Evolutionary conservation across 768 basidiomycete species (phyloP).

Genomic region (Collybia sp.): DNA sequence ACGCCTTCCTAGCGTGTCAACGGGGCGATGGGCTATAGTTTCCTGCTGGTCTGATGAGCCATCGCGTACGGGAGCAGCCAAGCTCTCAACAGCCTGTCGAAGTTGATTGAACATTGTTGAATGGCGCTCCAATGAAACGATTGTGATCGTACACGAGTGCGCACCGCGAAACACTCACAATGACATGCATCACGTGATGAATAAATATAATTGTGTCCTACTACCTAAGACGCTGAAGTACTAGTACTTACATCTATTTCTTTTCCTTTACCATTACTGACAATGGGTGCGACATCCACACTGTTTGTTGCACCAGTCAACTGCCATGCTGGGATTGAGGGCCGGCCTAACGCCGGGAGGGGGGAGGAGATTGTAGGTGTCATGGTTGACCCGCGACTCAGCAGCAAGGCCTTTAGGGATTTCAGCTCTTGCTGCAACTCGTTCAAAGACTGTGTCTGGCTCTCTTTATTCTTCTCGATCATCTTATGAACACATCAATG

Average conservation of each 20-base stretch:
- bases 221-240: too few species aligned
- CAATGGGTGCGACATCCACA: slow-evolving; percentile 9
- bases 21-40: slow-evolving; percentile 29
- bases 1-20: slow-evolving; percentile 18
- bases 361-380: slow-evolving; percentile 47
- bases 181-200: too few species aligned
- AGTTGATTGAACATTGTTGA: slow-evolving; percentile 71
- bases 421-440: slow-evolving; percentile 94
- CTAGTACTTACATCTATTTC: too few species aligned
- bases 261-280: slow-evolving; percentile 3
- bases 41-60: slow-evolving; percentile 20
- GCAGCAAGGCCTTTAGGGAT: slow-evolving; percentile 84
- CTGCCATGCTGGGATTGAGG: slow-evolving; percentile 91
- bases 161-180: neutral
- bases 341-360: slow-evolving; percentile 50
- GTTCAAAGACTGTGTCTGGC: slow-evolving; percentile 73
- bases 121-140: too few species aligned
- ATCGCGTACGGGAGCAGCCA: slow-evolving; percentile 33
- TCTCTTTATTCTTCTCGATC: slow-evolving; percentile 90
- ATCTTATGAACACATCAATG: slow-evolving; percentile 48
- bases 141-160: too few species aligned
- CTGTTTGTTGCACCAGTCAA: slow-evolving; percentile 38
- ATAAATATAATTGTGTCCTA: too few species aligned
- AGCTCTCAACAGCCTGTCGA: slow-evolving; percentile 66
- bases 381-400: slow-evolving; percentile 60